Conservation (phyloP, 1,284 basidiomycete species). For the Boletellus deceptivus region DNA sequence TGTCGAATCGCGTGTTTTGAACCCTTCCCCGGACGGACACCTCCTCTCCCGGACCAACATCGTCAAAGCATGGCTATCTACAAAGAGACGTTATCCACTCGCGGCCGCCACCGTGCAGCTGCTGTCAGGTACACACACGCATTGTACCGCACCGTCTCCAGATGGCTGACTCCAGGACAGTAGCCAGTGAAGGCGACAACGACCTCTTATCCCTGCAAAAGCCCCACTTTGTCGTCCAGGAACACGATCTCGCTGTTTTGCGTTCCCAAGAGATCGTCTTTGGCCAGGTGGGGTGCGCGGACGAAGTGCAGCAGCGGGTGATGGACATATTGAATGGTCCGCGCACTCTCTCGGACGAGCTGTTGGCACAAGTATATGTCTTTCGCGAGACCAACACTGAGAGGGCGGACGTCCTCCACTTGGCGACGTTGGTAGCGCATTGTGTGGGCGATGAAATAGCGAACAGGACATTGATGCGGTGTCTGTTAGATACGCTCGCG, state of each 20-base stretch:
- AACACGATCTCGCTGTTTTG: slow-evolving; percentile 16
- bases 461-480: slow-evolving; percentile 15
- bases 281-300: slow-evolving; percentile 2
- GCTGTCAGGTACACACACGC: background rate
- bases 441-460: slow-evolving; percentile 16
- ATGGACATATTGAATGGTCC: background rate
- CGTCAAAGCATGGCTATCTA: background rate
- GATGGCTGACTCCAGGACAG: background rate
- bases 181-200: background rate
- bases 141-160: background rate
- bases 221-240: slow-evolving; percentile 20
- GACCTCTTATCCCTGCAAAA: background rate
- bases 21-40: background rate
- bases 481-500: slow-evolving; percentile 40
- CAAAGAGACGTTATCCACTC: background rate
- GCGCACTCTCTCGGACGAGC: slow-evolving; percentile 20
- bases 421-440: slow-evolving; percentile 17
- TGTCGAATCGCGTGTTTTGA: slow-evolving; percentile 3
- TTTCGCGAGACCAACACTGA: background rate
- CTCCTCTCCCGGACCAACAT: background rate
- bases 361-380: slow-evolving; percentile 17
- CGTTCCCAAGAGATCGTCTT: slow-evolving; percentile 14
- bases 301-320: slow-evolving; percentile 4
- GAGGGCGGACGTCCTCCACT: slow-evolving; percentile 13
- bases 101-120: background rate